Conservation (phyloP, 78 protist genomes). For the Creolimax fragrantissima region DNA sequence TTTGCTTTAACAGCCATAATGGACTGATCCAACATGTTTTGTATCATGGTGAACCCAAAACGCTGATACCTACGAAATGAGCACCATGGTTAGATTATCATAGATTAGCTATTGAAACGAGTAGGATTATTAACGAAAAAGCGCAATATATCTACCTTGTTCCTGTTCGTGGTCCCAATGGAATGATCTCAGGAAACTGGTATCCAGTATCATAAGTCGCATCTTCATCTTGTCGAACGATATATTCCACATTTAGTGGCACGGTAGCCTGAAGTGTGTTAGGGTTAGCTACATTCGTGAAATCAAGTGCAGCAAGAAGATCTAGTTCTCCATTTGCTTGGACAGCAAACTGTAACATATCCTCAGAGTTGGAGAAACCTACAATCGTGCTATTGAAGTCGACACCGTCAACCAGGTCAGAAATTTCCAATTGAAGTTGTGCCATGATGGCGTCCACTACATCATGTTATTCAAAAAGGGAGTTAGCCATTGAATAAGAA, state of each 20-base stretch:
- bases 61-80: not conserved
- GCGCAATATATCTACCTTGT: not conserved
- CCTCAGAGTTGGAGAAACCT: not conserved
- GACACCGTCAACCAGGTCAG: not conserved
- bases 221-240: not conserved
- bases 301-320: not conserved
- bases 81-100: too few relatives aligned
- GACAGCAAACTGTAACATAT: not conserved
- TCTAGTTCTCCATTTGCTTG: not conserved
- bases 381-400: not conserved
- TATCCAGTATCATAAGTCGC: not conserved
- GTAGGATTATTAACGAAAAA: not conserved
- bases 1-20: not conserved
- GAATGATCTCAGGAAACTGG: not conserved
- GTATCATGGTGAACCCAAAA: not conserved
- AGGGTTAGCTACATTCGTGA: not conserved
- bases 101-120: not conserved
- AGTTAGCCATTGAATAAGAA: not conserved
- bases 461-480: not conserved
- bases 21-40: not conserved
- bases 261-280: not conserved
- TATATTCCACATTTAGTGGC: not conserved
- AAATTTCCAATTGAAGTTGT: too few relatives aligned
- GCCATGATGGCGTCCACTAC: not conserved
- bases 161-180: not conserved